These are phyloP conservation scores for Kwoniella europaea DNA, from an alignment of 768 basidiomycete genomes.

Conservation along the genomic window DNA sequence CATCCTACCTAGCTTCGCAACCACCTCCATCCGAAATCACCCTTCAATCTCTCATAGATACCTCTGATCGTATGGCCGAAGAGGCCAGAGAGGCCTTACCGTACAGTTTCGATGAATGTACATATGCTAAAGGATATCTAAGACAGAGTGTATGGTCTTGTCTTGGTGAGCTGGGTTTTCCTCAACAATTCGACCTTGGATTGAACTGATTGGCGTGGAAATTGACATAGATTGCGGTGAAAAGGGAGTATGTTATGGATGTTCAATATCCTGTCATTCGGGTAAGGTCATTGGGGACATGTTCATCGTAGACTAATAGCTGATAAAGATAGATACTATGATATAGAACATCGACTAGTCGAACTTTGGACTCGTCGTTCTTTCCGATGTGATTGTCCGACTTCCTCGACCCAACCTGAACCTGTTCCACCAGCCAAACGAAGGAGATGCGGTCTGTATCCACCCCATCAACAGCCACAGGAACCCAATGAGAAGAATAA, in stretches of 20 bases:
- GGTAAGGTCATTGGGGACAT: constrained; percentile 29
- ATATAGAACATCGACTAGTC: constrained; percentile 46
- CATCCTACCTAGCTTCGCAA: constrained; percentile 25
- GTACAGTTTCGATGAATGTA: constrained; percentile 53
- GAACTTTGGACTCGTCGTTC: constrained; percentile 52
- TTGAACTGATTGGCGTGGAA: too few species aligned
- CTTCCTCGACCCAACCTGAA: constrained; percentile 26
- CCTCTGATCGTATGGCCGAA: constrained; percentile 42
- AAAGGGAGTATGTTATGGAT: constrained; percentile 57
- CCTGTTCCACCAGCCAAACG: constrained; percentile 24
- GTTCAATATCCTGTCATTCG: constrained; percentile 57
- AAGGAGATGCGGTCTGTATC: constrained; percentile 38
- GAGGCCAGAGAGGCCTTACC: constrained; percentile 55
- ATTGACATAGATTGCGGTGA: constrained; percentile 44
- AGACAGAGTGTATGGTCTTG: constrained; percentile 54
- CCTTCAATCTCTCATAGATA: constrained; percentile 45
- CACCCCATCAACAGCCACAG: constrained; percentile 40
- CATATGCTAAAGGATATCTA: constrained; percentile 49
- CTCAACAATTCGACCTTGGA: not conserved
- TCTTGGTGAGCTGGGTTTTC: constrained; percentile 36
- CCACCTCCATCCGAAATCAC: constrained; percentile 41
- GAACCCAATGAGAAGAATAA: constrained; percentile 45
- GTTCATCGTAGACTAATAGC: too few species aligned
- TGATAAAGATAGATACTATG: too few species aligned
- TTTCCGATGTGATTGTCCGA: constrained; percentile 57